phyloP scores from a whole-genome alignment of 1,284 basidiomycete species.

The Coniophora puteana region DNA sequence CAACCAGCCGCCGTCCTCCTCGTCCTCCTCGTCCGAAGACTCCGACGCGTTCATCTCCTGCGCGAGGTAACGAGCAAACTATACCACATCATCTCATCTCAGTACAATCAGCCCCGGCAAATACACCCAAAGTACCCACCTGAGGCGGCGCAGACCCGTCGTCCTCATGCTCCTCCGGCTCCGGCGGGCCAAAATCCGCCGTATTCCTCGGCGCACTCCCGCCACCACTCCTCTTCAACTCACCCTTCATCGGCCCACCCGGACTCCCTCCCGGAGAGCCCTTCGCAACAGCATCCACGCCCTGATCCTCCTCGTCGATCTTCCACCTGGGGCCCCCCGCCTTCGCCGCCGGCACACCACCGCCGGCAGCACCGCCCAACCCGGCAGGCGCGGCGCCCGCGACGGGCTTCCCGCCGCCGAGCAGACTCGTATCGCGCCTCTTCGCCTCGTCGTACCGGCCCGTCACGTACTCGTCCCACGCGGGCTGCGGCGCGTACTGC shows the following conservation, averaged over 20 bases:
- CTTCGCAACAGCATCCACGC: slow-evolving; percentile 20
- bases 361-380: no score
- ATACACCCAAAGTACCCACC: slow-evolving; percentile 33
- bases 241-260: slow-evolving; percentile 41
- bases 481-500: slow-evolving; percentile 68
- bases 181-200: slow-evolving; percentile 65
- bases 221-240: slow-evolving; percentile 52
- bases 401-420: slow-evolving; percentile 81
- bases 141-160: slow-evolving; percentile 47
- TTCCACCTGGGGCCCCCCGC: slow-evolving; percentile 60
- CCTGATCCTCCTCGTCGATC: slow-evolving; percentile 65
- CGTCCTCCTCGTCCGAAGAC: slow-evolving; percentile 65
- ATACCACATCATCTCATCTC: no score
- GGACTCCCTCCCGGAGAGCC: slow-evolving; percentile 19
- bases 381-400: slow-evolving; percentile 34
- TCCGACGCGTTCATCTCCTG: slow-evolving; percentile 65
- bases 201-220: slow-evolving; percentile 41
- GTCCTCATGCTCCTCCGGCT: slow-evolving; percentile 45
- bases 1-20: slow-evolving; percentile 72
- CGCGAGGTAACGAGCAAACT: slow-evolving; percentile 75
- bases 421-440: slow-evolving; percentile 69
- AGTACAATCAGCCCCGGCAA: slow-evolving; percentile 2
- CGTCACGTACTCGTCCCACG: slow-evolving; percentile 86
- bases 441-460: slow-evolving; percentile 86
- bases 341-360: slow-evolving; percentile 26